Percentiles rank a stretch among this genome's conserved stretches.
Conservation (phyloP, 768 basidiomycete species). For the Lactifluus hygrophoroides region DNA sequence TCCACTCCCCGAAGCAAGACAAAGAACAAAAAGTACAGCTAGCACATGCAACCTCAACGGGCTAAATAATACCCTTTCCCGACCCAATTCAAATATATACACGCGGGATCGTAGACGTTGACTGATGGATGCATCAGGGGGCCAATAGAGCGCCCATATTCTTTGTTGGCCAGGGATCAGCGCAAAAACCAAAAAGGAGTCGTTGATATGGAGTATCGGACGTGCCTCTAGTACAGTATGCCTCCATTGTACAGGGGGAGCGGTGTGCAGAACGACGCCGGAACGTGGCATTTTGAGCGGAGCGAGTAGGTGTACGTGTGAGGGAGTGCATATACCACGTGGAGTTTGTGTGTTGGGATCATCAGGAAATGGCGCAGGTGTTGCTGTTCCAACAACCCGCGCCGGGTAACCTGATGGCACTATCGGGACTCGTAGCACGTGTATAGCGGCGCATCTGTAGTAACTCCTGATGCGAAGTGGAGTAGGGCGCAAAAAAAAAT, state of each 20-base stretch:
- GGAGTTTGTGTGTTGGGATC: background rate
- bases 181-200: background rate
- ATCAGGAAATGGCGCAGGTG: conserved; percentile 1
- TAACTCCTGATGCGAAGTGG: background rate
- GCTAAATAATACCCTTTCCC: background rate
- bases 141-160: background rate
- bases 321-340: background rate
- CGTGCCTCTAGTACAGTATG: background rate
- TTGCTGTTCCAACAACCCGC: conserved; percentile 11
- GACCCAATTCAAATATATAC: background rate
- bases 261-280: background rate
- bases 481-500: background rate
- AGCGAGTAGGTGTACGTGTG: background rate
- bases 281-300: background rate
- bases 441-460: conserved; percentile 5
- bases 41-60: too few species aligned
- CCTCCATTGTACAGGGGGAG: too few species aligned
- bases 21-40: background rate
- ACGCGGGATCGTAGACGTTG: background rate
- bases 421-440: background rate
- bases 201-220: background rate
- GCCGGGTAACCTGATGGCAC: conserved; percentile 2
- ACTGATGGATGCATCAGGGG: background rate
- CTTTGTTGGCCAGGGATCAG: background rate
- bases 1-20: background rate